These are phyloP conservation scores for Didymella pomorum DNA, from an alignment of 2,329 filamentous ascomycete species.

Conservation along the genomic window DNA sequence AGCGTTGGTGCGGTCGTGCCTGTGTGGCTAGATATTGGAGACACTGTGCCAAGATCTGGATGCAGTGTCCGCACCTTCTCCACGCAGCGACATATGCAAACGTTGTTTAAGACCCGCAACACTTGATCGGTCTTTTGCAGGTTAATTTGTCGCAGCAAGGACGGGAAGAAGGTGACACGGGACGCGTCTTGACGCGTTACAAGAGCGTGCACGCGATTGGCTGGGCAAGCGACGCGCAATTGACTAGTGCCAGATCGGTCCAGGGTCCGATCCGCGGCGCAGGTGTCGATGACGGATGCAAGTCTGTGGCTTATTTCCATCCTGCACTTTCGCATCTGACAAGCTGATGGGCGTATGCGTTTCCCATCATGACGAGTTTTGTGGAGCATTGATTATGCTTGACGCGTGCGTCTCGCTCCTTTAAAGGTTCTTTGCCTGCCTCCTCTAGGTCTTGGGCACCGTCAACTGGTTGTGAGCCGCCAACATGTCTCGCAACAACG, in stretches of 20 bases:
- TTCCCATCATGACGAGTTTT: constrained; percentile 18
- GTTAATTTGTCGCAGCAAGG: not conserved
- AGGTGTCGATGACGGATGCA: constrained; percentile 18
- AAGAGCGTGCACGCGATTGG: not conserved
- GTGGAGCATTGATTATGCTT: constrained; percentile 11
- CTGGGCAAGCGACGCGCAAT: not conserved
- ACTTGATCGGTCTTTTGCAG: not conserved
- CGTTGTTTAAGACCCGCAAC: not conserved
- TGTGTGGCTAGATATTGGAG: not conserved
- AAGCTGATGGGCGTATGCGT: constrained; percentile 4
- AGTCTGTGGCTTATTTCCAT: constrained; percentile 13
- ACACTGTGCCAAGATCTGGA: not conserved
- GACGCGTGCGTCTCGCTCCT: constrained; percentile 9
- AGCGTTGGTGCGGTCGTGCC: not conserved
- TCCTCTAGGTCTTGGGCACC: not conserved
- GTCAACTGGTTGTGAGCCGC: constrained; percentile 1
- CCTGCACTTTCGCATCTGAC: constrained; percentile 1
- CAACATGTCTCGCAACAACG: constrained; percentile 39
- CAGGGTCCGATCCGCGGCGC: constrained; percentile 10
- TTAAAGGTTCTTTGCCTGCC: not conserved
- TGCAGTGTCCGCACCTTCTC: no score
- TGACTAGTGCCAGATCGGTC: not conserved
- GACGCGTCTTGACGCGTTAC: not conserved
- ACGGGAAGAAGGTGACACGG: not conserved
- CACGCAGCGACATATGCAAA: not conserved